Conservation (phyloP, 306 rosid species). For the Vigna reflexopilosa region DNA sequence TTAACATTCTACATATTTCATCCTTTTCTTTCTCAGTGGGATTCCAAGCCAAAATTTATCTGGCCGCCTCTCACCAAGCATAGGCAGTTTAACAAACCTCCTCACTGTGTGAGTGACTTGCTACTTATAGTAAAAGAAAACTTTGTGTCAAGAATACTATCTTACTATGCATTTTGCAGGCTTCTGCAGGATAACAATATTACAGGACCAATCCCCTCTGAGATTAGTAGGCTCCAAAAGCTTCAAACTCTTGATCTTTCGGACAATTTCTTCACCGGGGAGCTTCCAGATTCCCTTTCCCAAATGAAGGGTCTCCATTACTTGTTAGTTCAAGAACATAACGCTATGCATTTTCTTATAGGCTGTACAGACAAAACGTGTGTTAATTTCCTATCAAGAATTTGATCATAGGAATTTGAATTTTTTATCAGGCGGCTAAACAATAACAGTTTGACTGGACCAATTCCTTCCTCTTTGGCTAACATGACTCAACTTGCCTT, state of each 20-base stretch:
- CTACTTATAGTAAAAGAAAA: background rate
- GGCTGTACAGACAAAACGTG: background rate
- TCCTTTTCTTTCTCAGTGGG: slow-evolving; percentile 55
- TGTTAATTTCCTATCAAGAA: background rate
- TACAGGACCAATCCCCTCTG: slow-evolving; percentile 80
- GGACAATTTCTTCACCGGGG: slow-evolving; percentile 72
- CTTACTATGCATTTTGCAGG: slow-evolving; percentile 54
- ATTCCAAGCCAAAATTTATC: slow-evolving; percentile 84
- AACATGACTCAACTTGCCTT: slow-evolving; percentile 77
- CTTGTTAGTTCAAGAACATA: slow-evolving; percentile 62
- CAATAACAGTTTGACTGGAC: slow-evolving; percentile 78
- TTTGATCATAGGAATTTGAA: slow-evolving; percentile 50
- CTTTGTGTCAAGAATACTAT: slow-evolving; percentile 5
- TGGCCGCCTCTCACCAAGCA: slow-evolving; percentile 84
- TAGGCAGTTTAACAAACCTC: slow-evolving; percentile 83
- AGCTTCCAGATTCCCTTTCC: slow-evolving; percentile 73
- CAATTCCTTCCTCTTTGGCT: slow-evolving; percentile 83
- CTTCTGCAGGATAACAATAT: slow-evolving; percentile 78
- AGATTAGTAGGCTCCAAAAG: slow-evolving; percentile 76
- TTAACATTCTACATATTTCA: slow-evolving; percentile 19
- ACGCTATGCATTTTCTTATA: background rate
- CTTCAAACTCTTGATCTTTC: slow-evolving; percentile 91
- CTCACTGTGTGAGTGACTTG: slow-evolving; percentile 67
- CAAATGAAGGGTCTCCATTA: slow-evolving; percentile 75
- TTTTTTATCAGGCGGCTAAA: slow-evolving; percentile 76